Conservation (phyloP, 495 filamentous ascomycete genomes). For the Coniosporium apollinis region DNA sequence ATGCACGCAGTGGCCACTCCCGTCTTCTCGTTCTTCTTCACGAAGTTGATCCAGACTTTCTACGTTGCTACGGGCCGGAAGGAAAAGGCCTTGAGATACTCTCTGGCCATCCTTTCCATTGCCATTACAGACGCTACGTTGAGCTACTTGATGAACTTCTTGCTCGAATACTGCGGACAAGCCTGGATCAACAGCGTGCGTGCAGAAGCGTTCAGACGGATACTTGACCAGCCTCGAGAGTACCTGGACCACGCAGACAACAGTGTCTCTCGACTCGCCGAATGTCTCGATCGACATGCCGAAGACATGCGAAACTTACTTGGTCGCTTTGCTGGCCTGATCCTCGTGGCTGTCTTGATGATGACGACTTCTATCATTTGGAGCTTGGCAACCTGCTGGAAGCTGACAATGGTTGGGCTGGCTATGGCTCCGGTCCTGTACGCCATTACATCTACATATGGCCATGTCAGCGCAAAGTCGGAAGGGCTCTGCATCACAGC, state of each 20-base stretch:
- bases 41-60: conserved; percentile 55
- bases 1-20: conserved; percentile 56
- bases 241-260: conserved; percentile 71
- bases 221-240: conserved; percentile 62
- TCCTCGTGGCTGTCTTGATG: conserved; percentile 48
- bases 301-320: conserved; percentile 79
- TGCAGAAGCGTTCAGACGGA: conserved; percentile 44
- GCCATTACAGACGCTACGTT: conserved; percentile 46
- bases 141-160: conserved; percentile 48
- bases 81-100: conserved; percentile 43
- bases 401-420: conserved; percentile 63
- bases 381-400: conserved; percentile 63
- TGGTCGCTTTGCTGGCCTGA: conserved; percentile 55
- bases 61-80: conserved; percentile 31
- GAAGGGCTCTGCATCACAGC: conserved; percentile 49
- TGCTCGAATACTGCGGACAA: conserved; percentile 56
- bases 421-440: conserved; percentile 52
- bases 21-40: conserved; percentile 60
- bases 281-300: conserved; percentile 63
- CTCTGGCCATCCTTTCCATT: conserved; percentile 49
- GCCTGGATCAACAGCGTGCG: conserved; percentile 64
- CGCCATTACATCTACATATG: conserved; percentile 42
- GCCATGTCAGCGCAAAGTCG: conserved; percentile 47
- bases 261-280: conserved; percentile 39
- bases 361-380: conserved; percentile 49